Evolutionary conservation across 768 basidiomycete species (phyloP).

Genomic region (Russula vinacea): DNA sequence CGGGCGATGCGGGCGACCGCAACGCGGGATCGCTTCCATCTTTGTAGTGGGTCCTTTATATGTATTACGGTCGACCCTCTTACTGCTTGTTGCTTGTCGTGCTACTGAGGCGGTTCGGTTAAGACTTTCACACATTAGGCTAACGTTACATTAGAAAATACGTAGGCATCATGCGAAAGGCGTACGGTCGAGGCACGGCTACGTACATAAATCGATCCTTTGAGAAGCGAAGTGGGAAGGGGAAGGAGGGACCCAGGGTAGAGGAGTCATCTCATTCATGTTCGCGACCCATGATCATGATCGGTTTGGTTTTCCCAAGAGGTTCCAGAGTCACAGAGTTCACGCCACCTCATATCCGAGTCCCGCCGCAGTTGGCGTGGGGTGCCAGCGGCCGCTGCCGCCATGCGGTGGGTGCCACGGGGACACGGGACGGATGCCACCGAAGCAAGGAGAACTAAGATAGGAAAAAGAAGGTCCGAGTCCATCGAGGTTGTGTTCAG

Average conservation of each 20-base stretch:
- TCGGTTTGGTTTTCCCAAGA: neutral
- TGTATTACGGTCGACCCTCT: neutral
- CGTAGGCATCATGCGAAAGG: neutral
- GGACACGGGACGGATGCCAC: slow-evolving; percentile 8
- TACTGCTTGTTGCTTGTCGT: neutral
- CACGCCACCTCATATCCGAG: slow-evolving; percentile 5
- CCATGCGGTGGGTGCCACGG: slow-evolving; percentile 4
- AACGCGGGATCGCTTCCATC: neutral
- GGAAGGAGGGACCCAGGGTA: neutral
- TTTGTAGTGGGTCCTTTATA: slow-evolving; percentile 1
- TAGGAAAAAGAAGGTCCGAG: slow-evolving; percentile 4
- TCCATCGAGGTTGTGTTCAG: neutral
- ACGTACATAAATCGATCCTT: neutral
- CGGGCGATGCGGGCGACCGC: neutral
- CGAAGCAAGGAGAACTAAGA: slow-evolving; percentile 1
- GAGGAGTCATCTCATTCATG: neutral
- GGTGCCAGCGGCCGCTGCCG: neutral
- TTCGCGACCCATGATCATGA: neutral
- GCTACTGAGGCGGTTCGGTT: neutral
- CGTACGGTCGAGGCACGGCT: neutral
- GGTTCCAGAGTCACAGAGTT: neutral
- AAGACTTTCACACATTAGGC: neutral
- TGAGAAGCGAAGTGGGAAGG: neutral
- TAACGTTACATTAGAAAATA: neutral
- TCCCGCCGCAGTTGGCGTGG: slow-evolving; percentile 6